Percentiles rank a stretch among this genome's conserved stretches.
These are phyloP conservation scores for Saturnispora serradocipensis DNA, from an alignment of 805 yeast genomes.

Conservation along the genomic window DNA sequence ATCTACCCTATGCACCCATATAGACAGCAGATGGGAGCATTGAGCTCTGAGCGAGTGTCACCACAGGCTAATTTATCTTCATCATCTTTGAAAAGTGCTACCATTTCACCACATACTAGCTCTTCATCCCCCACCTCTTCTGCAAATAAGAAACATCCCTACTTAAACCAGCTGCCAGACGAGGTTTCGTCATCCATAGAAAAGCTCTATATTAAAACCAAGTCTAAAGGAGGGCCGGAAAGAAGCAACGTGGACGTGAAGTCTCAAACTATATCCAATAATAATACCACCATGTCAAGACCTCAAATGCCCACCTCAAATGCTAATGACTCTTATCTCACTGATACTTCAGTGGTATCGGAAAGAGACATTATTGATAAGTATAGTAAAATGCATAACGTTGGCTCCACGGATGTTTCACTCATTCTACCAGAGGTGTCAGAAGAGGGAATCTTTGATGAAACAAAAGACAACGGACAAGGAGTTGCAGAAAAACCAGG, in stretches of 20 bases:
- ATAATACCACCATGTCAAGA: not conserved
- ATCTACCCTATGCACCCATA: constrained; percentile 4
- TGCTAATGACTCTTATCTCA: not conserved
- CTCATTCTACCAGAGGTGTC: not conserved
- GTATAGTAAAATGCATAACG: not conserved
- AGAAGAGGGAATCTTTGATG: not conserved
- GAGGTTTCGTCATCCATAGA: constrained; percentile 9
- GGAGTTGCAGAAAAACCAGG: not conserved
- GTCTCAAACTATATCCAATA: not conserved
- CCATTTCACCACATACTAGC: not conserved
- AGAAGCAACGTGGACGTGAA: not conserved
- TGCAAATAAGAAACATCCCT: constrained; percentile 9
- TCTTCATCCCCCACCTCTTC: not conserved
- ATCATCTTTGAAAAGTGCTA: not conserved
- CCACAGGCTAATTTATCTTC: not conserved
- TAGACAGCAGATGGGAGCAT: constrained; percentile 5
- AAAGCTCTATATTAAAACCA: not conserved
- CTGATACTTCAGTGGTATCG: not conserved
- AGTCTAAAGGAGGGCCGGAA: not conserved
- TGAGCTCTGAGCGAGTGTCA: not conserved
- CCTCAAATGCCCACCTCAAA: not conserved
- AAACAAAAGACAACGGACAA: not conserved
- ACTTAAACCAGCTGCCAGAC: constrained; percentile 10
- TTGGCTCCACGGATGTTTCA: not conserved
- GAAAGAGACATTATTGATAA: constrained; percentile 6